phyloP scores from a whole-genome alignment of 176 grass and related monocot genomes.

The Avena sativa region DNA sequence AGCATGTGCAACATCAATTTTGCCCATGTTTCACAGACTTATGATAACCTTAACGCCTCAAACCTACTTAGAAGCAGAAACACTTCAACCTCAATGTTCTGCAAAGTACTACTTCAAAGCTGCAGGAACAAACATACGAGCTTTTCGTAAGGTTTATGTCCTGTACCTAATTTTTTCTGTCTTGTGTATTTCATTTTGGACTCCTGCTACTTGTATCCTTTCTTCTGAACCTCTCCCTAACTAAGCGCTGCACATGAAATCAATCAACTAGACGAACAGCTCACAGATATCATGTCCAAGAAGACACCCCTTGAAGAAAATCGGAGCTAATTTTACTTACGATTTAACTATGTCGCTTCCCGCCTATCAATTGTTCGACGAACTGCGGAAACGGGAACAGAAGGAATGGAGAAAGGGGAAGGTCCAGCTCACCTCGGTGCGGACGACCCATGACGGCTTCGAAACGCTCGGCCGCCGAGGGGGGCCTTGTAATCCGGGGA shows the following conservation, averaged over 20 bases:
- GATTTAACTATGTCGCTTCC: background rate
- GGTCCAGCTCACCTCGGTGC: constrained; percentile 57
- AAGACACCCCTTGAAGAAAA: background rate
- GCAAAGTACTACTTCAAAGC: background rate
- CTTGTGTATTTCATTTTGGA: background rate
- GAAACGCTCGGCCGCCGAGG: constrained; percentile 23
- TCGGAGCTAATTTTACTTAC: background rate
- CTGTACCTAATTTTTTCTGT: background rate
- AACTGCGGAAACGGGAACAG: constrained; percentile 26
- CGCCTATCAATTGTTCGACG: constrained; percentile 18
- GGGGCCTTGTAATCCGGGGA: constrained; percentile 35
- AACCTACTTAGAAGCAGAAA: background rate
- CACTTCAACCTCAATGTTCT: background rate
- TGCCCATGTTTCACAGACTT: background rate
- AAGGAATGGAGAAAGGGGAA: background rate
- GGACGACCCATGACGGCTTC: constrained; percentile 71
- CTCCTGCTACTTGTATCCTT: background rate
- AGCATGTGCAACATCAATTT: background rate
- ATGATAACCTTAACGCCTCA: background rate
- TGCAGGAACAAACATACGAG: background rate
- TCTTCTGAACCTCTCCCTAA: background rate
- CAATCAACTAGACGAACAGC: background rate
- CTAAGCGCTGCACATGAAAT: background rate
- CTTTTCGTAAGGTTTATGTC: background rate
- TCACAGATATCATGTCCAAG: background rate